Base-by-base conservation (phyloP, 1,284 basidiomycete species). In the Pascua sp. region DNA sequence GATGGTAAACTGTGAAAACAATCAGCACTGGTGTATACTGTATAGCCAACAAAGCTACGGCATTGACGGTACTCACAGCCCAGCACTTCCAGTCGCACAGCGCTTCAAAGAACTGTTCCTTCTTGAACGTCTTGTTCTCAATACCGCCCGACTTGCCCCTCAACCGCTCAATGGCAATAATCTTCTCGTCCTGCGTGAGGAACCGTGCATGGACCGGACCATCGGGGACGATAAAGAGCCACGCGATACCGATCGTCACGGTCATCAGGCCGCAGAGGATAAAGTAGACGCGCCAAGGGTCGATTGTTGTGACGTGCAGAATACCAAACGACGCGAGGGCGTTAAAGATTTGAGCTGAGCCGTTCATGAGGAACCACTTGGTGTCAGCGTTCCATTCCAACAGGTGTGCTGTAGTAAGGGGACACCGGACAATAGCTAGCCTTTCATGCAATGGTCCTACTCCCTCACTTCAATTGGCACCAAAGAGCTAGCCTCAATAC, bases 71-170 rank as follows among this genome's bases (percentile, higher is more conserved):
- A 54, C 42, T 47, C 37, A 39, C 11, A 8, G 64, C 56, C 64
- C 66, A 70, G 12, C 57, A 42, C 54, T 88, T 88, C 12, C 85
- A 84, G 66, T 88, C 87, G 3, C 64, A 60, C 0, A 89, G 71
- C 0, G 86, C 83, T 68, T 89, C 87, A 46, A 84, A 80, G 78
- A 88, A 87, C 85, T 90, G 88, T 16, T 87, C 84, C 56, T 80
- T 82, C 77, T 90, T 90, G 77, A 86, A 88, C 51, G 80, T 80
- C 70, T 88, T 67, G 56, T 68, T 68, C 52, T 70, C 66, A 10
- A 69, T 68, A 17, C 76, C 76, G 3, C 67, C 66, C 36, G 64
- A 61, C 55, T 75, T 70, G 39, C 57, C 60, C 13, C 70, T 58
- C 17, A 78, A 58, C 1, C 75, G 57, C 56, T 76, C 73, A 48